These are phyloP conservation scores for Pestalotiopsis sp. DNA, from an alignment of 2,329 filamentous ascomycete genomes.

Conservation along the genomic window DNA sequence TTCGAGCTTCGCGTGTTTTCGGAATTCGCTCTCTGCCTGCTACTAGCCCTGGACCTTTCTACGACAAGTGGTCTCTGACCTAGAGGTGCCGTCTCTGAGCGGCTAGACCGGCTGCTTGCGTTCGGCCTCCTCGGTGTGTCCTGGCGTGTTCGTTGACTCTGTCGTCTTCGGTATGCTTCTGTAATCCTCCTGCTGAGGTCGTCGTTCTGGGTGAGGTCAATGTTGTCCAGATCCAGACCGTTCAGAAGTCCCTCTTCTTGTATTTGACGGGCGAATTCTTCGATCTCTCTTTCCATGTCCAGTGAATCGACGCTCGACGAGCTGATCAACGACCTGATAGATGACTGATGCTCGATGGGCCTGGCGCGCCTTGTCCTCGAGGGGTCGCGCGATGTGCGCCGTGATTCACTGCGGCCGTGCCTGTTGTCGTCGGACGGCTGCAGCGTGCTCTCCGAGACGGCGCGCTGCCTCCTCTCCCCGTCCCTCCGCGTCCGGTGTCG, in stretches of 20 bases:
- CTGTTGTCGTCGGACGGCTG: constrained; percentile 38
- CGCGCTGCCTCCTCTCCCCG: constrained; percentile 30
- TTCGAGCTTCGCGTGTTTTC: constrained; percentile 36
- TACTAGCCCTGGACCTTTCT: constrained; percentile 27
- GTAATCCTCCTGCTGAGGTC: constrained; percentile 90
- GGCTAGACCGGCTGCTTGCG: constrained; percentile 40
- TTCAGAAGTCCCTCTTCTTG: constrained; percentile 85
- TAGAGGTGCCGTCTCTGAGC: constrained; percentile 31
- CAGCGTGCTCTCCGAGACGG: constrained; percentile 39
- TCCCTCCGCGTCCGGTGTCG: constrained; percentile 30
- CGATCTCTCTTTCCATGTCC: constrained; percentile 85
- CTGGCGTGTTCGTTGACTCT: constrained; percentile 61
- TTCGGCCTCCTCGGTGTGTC: constrained; percentile 49
- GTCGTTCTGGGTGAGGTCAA: constrained; percentile 83
- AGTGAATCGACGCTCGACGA: constrained; percentile 75
- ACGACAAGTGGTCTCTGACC: constrained; percentile 26
- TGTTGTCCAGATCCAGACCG: constrained; percentile 84
- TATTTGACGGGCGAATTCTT: constrained; percentile 88
- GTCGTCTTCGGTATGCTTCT: constrained; percentile 80
- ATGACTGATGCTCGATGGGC: constrained; percentile 86
- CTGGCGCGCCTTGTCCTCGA: constrained; percentile 43
- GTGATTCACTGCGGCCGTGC: constrained; percentile 47
- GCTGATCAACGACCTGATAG: constrained; percentile 81
- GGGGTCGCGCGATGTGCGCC: constrained; percentile 41
- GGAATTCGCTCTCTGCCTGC: constrained; percentile 32